A percentile compares a stretch with the other conserved stretches of the same genome.
phyloP scores from a whole-genome alignment of 805 yeast species.

The Geotrichum ghanense region DNA sequence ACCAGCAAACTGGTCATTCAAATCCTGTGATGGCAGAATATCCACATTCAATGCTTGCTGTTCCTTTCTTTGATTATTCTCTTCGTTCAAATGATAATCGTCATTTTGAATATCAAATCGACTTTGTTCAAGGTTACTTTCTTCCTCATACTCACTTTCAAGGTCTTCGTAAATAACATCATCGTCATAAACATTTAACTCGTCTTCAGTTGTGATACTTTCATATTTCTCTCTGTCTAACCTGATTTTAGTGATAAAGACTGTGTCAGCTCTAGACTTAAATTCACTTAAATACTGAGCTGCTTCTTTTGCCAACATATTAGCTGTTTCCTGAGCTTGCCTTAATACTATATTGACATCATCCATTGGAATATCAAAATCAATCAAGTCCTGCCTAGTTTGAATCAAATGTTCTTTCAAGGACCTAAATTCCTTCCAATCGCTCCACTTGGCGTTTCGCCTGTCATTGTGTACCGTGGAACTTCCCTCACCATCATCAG shows the following conservation, averaged over 20 bases:
- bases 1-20: too few relatives aligned
- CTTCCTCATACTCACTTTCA: conserved; percentile 29
- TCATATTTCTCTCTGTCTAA: conserved; percentile 7
- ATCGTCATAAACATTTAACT: conserved; percentile 17
- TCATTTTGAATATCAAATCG: too few relatives aligned
- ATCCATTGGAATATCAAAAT: conserved; percentile 28
- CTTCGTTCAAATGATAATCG: too few relatives aligned
- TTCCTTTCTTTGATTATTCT: too few relatives aligned
- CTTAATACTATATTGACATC: conserved; percentile 29
- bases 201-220: conserved; percentile 16
- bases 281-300: conserved; percentile 27
- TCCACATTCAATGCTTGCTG: too few relatives aligned
- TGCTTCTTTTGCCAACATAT: conserved; percentile 31
- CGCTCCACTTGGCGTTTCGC: conserved; percentile 13
- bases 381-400: conserved; percentile 31
- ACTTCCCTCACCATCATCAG: conserved; percentile 8
- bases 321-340: conserved; percentile 34
- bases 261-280: conserved; percentile 15
- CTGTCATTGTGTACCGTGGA: conserved; percentile 2
- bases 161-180: conserved; percentile 14
- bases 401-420: conserved; percentile 32
- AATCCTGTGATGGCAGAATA: too few relatives aligned
- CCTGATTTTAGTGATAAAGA: conserved; percentile 12
- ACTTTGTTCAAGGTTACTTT: conserved; percentile 23
- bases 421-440: conserved; percentile 33